Base-by-base conservation (phyloP, 2,329 filamentous ascomycete genomes). In the Diplocarpon rosae region DNA sequence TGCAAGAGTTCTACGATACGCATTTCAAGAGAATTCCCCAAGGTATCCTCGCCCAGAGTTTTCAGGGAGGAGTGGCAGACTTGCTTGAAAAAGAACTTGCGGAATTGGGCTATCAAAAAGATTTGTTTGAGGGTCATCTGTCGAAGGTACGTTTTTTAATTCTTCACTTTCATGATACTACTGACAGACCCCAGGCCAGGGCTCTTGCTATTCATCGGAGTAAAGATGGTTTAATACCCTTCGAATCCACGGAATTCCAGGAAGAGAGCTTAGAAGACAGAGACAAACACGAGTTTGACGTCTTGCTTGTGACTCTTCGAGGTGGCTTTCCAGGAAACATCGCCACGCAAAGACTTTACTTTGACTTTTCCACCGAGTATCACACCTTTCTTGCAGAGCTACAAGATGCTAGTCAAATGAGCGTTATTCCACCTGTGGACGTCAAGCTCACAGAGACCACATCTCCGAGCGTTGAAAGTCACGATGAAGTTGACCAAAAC, bases 381-480 rank as follows among this genome's bases (percentile, higher is more conserved):
- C 7, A 13, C 6, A 15, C 13, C 7, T 51, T 57, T 20, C 15
- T 51, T 11, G 15, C 13, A 2, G 45, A 13, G 4, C 50, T 57
- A 30, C 53, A 50, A 37, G 47, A 50, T 16, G 50, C 49, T 17
- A 55, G 48, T 5, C 37, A 46, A 30, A 30, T 43, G 12, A 50
- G 39, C 16, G 37, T 35, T 1, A 55, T 55, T 37, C 50, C 54
- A 37, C 52, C 52, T 24, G 27, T 37, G 7, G 16, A 41, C 11
- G 17, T 39, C 14, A 15, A 36, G 20, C 14, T 37, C n/a, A 6
- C 20, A 27, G 7, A 4, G 15, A 15, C 5, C 10, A 10, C 12
- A 32, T 9, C 33, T 20, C 8, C 11, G 7, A n/a, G 12, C 14
- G 10, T 11, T 29, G 13, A 35, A 2, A 12, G 9, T 9, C 5